phyloP scores from a whole-genome alignment of 2,329 filamentous ascomycete genomes.

The Pseudogymnoascus sp. region DNA sequence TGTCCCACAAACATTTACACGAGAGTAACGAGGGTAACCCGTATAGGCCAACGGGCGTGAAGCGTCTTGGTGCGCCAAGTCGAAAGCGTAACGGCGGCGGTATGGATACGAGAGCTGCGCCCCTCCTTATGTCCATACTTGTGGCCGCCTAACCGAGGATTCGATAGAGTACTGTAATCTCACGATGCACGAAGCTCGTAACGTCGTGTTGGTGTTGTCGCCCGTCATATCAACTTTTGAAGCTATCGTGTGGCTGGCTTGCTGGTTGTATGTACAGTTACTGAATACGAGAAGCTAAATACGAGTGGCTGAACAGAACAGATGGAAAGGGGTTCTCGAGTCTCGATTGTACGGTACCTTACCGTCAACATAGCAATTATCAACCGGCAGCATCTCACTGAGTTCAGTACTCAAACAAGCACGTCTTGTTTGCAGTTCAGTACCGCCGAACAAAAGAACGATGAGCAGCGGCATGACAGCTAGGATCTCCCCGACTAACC shows the following conservation, averaged over 20 bases:
- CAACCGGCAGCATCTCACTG: not conserved
- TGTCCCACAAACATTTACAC: too few species aligned
- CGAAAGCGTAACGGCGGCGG: not conserved
- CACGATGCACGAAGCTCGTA: not conserved
- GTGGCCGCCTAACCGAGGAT: not conserved
- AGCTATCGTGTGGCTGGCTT: not conserved
- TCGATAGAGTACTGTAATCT: not conserved
- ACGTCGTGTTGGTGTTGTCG: not conserved
- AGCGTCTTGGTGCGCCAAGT: not conserved
- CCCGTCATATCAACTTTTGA: not conserved
- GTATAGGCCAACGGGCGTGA: not conserved
- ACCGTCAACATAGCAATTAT: not conserved
- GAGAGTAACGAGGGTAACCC: not conserved
- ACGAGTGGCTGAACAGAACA: not conserved
- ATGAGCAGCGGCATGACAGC: not conserved
- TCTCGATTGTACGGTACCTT: too few species aligned
- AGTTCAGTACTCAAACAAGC: not conserved
- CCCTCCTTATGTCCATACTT: not conserved
- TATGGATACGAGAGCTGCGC: not conserved
- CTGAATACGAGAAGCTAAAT: not conserved
- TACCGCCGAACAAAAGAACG: not conserved
- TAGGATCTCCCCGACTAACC: not conserved
- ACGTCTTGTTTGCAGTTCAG: not conserved
- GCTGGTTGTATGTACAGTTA: not conserved
- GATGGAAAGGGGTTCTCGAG: too few species aligned